Evolutionary conservation across 768 basidiomycete species (phyloP).

Genomic region (Macrolepiota fuliginosa): DNA sequence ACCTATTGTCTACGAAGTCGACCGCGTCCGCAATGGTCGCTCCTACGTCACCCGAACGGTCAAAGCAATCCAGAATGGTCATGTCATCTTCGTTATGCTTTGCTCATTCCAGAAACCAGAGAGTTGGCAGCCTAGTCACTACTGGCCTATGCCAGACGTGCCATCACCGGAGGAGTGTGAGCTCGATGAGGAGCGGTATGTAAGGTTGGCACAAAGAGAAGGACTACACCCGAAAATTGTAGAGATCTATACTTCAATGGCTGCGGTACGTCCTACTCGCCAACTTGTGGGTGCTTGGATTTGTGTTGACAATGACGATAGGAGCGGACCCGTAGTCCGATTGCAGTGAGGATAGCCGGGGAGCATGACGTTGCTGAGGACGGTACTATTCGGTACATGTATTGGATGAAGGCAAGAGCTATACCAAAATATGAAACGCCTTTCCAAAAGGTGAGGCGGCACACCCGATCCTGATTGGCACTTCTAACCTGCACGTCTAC

Average conservation of each 20-base stretch:
- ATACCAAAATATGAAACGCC: slow-evolving; percentile 63
- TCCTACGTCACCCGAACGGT: slow-evolving; percentile 70
- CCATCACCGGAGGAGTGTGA: slow-evolving; percentile 65
- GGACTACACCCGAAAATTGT: slow-evolving; percentile 30
- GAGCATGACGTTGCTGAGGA: slow-evolving; percentile 39
- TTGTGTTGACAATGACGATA: slow-evolving; percentile 23
- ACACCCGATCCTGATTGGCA: background rate
- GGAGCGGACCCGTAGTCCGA: slow-evolving; percentile 69
- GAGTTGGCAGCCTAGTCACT: slow-evolving; percentile 66
- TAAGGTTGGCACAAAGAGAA: slow-evolving; percentile 29
- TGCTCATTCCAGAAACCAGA: slow-evolving; percentile 86
- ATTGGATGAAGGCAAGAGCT: slow-evolving; percentile 78
- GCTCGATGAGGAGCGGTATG: slow-evolving; percentile 46
- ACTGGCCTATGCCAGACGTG: slow-evolving; percentile 63
- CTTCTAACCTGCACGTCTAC: background rate
- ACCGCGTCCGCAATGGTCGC: slow-evolving; percentile 69
- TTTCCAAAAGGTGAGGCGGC: slow-evolving; percentile 66
- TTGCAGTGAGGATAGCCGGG: slow-evolving; percentile 57
- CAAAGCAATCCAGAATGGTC: slow-evolving; percentile 54
- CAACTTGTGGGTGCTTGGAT: background rate
- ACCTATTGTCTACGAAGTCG: slow-evolving; percentile 79
- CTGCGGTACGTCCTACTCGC: slow-evolving; percentile 23
- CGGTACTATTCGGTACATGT: slow-evolving; percentile 55
- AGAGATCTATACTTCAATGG: slow-evolving; percentile 29
- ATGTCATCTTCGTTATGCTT: slow-evolving; percentile 54